Evolutionary conservation across 1,284 basidiomycete species (phyloP), one percentile per base, ranked within the genome.

Genomic region (Rhodotorula sp.): DNA sequence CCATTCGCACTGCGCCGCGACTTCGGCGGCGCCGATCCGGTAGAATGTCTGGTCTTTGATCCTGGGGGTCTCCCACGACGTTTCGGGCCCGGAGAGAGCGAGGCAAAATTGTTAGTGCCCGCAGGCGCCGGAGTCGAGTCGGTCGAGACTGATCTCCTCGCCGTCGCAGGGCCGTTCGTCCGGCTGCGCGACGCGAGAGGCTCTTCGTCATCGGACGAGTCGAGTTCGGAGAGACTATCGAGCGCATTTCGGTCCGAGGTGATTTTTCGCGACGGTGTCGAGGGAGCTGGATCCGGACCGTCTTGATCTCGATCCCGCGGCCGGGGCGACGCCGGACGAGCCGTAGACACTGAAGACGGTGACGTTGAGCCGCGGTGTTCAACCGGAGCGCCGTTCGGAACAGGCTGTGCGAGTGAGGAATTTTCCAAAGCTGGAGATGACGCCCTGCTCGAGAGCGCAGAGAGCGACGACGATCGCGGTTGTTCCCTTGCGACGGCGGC

Each of bases 401-500:
- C 16, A 14, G 45, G 26, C 18, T 19, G 26, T 28, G 15, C 16
- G 45, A 48, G 15, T 5, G 8, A 5, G 60, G 47, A 12, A 47
- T 61, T 38, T 28, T 31, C 47, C 15, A 55, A 18, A n/a, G 48
- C 21, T 12, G 65, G 65, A 14, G 65, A 67, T 26, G 45, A 18
- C 16, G 65, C 34, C 21, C 54, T 38, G 45, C 52, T 55, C 23
- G 65, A 67, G 6, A 67, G 28, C 23, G 55, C 34, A 12, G 65
- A 67, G 6, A 67, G 59, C 5, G 65, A 67, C 43, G 65, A 67
- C 23, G 65, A 67, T 28, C 65, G 65, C 26, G 58, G 58, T n/a
- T 31, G 19, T 47, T 26, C 16, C 16, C 15, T 5, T 14, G 43
- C 45, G 43, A n/a, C 38, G 38, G 58, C 45, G 23, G 58, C 58